Base-by-base conservation (phyloP, 2,329 filamentous ascomycete genomes). In the Diplocarpon mali region DNA sequence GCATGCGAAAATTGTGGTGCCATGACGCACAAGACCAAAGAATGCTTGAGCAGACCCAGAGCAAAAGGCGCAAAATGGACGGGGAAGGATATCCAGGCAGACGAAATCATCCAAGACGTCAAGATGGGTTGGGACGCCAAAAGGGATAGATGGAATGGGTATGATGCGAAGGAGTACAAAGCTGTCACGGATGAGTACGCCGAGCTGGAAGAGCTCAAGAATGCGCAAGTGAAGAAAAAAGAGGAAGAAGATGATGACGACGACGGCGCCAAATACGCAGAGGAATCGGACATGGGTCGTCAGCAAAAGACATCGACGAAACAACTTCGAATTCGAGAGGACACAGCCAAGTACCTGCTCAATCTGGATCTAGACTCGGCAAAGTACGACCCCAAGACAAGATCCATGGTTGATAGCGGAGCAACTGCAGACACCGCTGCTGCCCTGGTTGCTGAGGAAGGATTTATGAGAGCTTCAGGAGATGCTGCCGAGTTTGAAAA, bases 1-100 rank as follows among this genome's bases (percentile, higher is more conserved):
- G 90, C 92, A 42, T 98, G 92, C 68, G 90, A 96, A 66, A 98
- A 98, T 67, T 98, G 92, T 68, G 92, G 92, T 58, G 83, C 88
- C 46, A 93, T 96, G 85, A 88, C 85, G 53, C 92, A 98, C 67
- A 94, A 94, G 67, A 83, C 80, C 42, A 95, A 94, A 62, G 90
- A 96, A 60, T 98, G 92, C 61, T 67, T 98, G 40, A 87, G 83
- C 59, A 76, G 92, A 43, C 92, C 89, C 27, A 78, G 92, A 47
- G 93, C 93, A 41, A 80, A 83, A 45, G 90, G 92, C 51, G 92
- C 92, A 10, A 88, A 83, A 62, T 95, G 84, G 79, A 94, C 89
- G 0, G 92, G 92, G 16, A 83, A 78, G 59, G 83, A 96, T 61
- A 98, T 98, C 44, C 83, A 95, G 61, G 87, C 90, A 27, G 93